Conservation (phyloP, 1,284 basidiomycete genomes). For the Sporisorium scitamineum region DNA sequence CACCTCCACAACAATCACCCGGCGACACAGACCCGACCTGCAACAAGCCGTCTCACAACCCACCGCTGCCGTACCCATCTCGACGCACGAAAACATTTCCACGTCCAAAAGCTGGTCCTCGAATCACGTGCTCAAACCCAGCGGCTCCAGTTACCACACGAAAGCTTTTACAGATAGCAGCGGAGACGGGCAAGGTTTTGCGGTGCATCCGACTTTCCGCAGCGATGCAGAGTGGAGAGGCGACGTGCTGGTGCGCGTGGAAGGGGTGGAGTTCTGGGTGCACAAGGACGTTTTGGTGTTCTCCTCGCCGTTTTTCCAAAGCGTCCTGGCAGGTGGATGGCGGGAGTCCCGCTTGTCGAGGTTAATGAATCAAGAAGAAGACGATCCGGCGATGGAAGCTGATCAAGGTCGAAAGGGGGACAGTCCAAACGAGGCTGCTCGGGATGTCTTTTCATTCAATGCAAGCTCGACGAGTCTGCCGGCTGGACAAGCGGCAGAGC, state of each 20-base stretch:
- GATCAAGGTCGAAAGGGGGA: background rate
- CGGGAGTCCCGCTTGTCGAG: slow-evolving; percentile 35
- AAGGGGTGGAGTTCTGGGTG: slow-evolving; percentile 53
- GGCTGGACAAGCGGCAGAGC: background rate
- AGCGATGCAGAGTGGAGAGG: slow-evolving; percentile 45
- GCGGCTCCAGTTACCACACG: background rate
- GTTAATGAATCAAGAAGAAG: background rate
- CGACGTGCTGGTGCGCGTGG: slow-evolving; percentile 48
- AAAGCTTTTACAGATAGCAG: background rate
- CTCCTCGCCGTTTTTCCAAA: slow-evolving; percentile 52
- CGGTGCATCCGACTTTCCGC: slow-evolving; percentile 39
- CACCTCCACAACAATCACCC: too few relatives aligned
- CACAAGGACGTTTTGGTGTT: slow-evolving; percentile 54
- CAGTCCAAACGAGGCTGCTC: background rate
- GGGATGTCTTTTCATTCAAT: background rate
- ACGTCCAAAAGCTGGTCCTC: slow-evolving; percentile 28
- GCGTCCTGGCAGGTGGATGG: slow-evolving; percentile 49
- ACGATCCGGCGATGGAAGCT: too few relatives aligned
- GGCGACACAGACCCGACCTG: slow-evolving; percentile 16
- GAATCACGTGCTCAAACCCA: background rate
- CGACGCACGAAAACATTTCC: slow-evolving; percentile 32
- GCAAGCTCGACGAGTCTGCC: background rate
- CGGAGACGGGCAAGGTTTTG: slow-evolving; percentile 7
- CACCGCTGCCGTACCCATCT: slow-evolving; percentile 27
- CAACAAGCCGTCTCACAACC: slow-evolving; percentile 22